A percentile compares a stretch with the other conserved stretches of the same genome.
Conservation (phyloP, 345 rosid genomes). For the Eucalyptus polyanthemos region DNA sequence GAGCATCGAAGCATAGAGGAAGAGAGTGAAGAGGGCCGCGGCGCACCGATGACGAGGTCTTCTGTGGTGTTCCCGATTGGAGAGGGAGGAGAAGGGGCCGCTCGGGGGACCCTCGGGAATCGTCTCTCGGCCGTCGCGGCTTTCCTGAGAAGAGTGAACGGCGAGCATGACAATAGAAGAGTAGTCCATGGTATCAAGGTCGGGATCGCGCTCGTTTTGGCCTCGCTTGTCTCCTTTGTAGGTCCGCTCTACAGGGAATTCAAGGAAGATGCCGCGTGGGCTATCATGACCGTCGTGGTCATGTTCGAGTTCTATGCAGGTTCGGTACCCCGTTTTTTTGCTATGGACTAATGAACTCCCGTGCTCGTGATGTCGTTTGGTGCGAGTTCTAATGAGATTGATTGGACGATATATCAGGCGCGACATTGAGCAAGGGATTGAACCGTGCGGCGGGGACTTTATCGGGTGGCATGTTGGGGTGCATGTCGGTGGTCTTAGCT, state of each 20-base stretch:
- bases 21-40: too few relatives aligned
- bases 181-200: constrained; percentile 42
- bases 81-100: neutral
- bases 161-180: constrained; percentile 7
- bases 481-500: constrained; percentile 26
- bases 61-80: neutral
- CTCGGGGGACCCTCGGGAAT: neutral
- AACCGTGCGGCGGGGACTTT: constrained; percentile 51
- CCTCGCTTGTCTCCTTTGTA: constrained; percentile 46
- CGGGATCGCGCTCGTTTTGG: constrained; percentile 48
- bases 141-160: neutral
- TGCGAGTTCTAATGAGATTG: neutral
- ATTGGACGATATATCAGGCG: constrained; percentile 18
- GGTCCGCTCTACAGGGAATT: constrained; percentile 26
- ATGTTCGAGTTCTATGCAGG: constrained; percentile 66
- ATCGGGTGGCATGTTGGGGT: constrained; percentile 52
- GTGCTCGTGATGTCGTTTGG: neutral
- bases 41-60: neutral
- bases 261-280: constrained; percentile 66
- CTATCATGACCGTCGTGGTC: constrained; percentile 70
- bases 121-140: neutral
- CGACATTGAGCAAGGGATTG: constrained; percentile 58
- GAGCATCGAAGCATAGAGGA: too few relatives aligned
- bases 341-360: neutral
- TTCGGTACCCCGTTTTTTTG: neutral